Percentiles rank a stretch among this genome's conserved stretches.
Evolutionary conservation across 805 yeast genomes (phyloP).

Genomic region (Kodamaea restingae): DNA sequence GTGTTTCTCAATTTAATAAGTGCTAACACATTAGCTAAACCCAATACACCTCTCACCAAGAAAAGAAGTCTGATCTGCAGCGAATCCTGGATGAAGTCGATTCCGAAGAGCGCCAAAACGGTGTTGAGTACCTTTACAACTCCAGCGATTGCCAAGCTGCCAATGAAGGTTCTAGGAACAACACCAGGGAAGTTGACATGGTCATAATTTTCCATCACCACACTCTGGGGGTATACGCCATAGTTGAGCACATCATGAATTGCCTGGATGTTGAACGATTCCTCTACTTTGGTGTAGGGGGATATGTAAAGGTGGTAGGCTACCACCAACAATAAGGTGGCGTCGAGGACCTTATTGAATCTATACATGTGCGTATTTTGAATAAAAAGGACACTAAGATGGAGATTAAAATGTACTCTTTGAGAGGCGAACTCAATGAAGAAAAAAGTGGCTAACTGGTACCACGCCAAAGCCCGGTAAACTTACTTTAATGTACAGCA

Average conservation of each 20-base stretch:
- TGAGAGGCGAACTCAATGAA: too few species aligned
- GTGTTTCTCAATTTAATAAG: conserved; percentile 48
- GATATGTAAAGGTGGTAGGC: conserved; percentile 50
- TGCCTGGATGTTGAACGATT: conserved; percentile 88
- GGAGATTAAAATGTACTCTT: too few species aligned
- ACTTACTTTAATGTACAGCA: too few species aligned
- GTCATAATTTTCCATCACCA: conserved; percentile 50
- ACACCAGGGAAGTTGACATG: conserved; percentile 81
- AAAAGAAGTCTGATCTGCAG: conserved; percentile 38
- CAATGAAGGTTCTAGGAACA: conserved; percentile 82
- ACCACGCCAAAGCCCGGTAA: too few species aligned
- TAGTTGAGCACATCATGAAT: conserved; percentile 70
- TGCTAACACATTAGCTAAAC: conserved; percentile 53
- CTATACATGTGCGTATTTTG: not conserved
- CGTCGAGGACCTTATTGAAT: conserved; percentile 17
- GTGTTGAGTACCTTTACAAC: conserved; percentile 37
- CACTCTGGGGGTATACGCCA: conserved; percentile 43
- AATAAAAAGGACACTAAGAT: not conserved
- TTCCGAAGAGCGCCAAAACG: conserved; percentile 17
- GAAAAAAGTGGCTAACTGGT: too few species aligned
- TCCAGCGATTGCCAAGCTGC: conserved; percentile 53
- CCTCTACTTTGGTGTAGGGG: conserved; percentile 91
- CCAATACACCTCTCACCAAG: conserved; percentile 57
- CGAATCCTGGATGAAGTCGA: conserved; percentile 14
- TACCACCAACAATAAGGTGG: conserved; percentile 37